Conservation (phyloP, 805 yeast genomes). For the Ogataea allantospora region DNA sequence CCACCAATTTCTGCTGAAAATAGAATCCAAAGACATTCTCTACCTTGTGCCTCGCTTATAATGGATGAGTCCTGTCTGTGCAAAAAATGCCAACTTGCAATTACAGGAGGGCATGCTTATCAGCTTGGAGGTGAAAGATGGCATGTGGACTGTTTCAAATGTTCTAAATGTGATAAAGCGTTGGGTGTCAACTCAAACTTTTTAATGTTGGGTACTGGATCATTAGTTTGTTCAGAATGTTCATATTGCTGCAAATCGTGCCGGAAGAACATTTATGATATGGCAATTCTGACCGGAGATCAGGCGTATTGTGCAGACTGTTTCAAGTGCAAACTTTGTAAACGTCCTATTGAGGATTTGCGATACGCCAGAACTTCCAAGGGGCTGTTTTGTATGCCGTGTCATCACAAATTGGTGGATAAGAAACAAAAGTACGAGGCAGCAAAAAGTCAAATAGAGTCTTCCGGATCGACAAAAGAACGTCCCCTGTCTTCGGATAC, state of each 20-base stretch:
- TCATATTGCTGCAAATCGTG: slow-evolving; percentile 89
- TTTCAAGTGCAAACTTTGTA: slow-evolving; percentile 87
- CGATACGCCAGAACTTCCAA: slow-evolving; percentile 90
- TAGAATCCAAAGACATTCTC: slow-evolving; percentile 3
- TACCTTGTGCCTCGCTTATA: slow-evolving; percentile 1
- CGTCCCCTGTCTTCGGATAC: slow-evolving; percentile 2
- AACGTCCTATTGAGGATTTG: slow-evolving; percentile 79
- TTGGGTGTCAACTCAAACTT: slow-evolving; percentile 88
- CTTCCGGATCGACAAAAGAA: background rate
- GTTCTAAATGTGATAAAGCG: slow-evolving; percentile 77
- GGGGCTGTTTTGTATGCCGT: slow-evolving; percentile 88
- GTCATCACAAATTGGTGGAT: slow-evolving; percentile 81
- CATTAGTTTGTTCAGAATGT: slow-evolving; percentile 84
- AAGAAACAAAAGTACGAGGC: slow-evolving; percentile 66
- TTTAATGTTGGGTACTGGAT: slow-evolving; percentile 89
- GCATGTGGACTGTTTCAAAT: slow-evolving; percentile 91
- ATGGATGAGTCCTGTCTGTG: slow-evolving; percentile 27
- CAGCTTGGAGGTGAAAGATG: slow-evolving; percentile 93
- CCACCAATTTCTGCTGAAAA: slow-evolving; percentile 1
- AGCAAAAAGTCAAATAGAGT: slow-evolving; percentile 28
- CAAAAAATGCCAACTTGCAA: slow-evolving; percentile 46
- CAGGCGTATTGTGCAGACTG: slow-evolving; percentile 92
- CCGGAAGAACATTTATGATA: slow-evolving; percentile 81
- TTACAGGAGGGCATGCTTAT: slow-evolving; percentile 90
- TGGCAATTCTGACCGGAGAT: slow-evolving; percentile 92